These are phyloP conservation scores for Podosphaera leucotricha DNA, from an alignment of 2,329 filamentous ascomycete species.

Conservation along the genomic window DNA sequence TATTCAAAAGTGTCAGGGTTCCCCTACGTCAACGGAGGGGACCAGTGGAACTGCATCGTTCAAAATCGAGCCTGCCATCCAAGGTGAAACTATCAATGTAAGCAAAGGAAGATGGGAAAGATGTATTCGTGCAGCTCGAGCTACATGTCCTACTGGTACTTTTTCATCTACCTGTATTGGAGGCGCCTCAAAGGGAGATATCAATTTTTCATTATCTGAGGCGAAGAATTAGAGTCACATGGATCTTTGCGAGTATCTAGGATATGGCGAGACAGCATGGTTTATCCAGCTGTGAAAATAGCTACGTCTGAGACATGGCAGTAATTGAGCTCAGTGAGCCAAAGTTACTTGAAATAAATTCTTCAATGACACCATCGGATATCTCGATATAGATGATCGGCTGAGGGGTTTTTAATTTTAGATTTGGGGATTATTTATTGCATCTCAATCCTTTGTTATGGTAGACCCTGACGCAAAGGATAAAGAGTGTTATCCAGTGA, in stretches of 20 bases:
- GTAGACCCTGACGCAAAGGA: too few relatives aligned
- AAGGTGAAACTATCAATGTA: constrained; percentile 26
- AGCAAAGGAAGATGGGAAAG: constrained; percentile 27
- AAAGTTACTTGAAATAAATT: neutral
- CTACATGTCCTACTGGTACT: constrained; percentile 6
- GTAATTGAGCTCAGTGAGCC: neutral
- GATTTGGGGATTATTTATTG: too few relatives aligned
- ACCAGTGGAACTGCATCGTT: constrained; percentile 24
- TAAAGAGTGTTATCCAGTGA: too few relatives aligned
- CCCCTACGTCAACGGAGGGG: constrained; percentile 20
- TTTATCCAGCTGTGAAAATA: neutral
- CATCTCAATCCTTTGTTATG: too few relatives aligned
- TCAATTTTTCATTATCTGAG: constrained; percentile 3
- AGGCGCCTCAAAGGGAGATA: constrained; percentile 5
- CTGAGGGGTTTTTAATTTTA: too few relatives aligned
- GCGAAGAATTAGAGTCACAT: too few relatives aligned
- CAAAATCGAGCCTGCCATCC: constrained; percentile 19
- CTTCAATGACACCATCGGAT: neutral
- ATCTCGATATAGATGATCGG: too few relatives aligned
- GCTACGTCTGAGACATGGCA: neutral
- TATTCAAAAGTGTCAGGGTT: constrained; percentile 22
- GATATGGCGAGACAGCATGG: too few relatives aligned
- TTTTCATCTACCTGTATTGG: constrained; percentile 9
- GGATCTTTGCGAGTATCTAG: too few relatives aligned
- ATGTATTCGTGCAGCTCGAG: constrained; percentile 25